These are phyloP conservation scores for Aspergillus sclerotioniger DNA, from an alignment of 495 filamentous ascomycete species.

Conservation along the genomic window DNA sequence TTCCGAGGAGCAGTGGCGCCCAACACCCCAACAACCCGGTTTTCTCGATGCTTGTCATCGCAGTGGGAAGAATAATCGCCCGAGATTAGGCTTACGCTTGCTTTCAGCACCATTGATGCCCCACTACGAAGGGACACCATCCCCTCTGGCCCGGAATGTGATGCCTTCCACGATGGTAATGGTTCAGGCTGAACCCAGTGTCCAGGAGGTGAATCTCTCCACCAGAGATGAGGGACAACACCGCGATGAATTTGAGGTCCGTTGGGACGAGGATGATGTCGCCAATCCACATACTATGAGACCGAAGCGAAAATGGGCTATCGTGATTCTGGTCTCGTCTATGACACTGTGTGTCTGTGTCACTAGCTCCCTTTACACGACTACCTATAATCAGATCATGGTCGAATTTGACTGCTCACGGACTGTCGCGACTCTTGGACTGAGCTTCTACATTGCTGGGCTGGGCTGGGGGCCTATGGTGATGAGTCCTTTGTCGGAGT, in stretches of 20 bases:
- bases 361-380: conserved; percentile 75
- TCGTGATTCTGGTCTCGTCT: background rate
- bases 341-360: background rate
- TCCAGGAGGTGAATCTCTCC: background rate
- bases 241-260: background rate
- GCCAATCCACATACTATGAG: background rate
- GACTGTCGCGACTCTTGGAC: conserved; percentile 65
- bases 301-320: background rate
- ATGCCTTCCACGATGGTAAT: background rate
- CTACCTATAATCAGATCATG: conserved; percentile 70
- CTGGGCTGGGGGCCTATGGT: conserved; percentile 61
- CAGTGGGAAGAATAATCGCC: background rate
- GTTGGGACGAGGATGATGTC: background rate
- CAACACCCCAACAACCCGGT: background rate
- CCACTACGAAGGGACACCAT: background rate
- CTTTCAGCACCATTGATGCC: background rate
- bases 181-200: background rate
- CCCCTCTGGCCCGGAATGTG: background rate
- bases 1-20: background rate
- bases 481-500: conserved; percentile 60
- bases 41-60: background rate
- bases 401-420: conserved; percentile 60
- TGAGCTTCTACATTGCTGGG: conserved; percentile 70
- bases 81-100: background rate
- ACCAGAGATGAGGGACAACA: background rate